Evolutionary conservation across 2,329 filamentous ascomycete species (phyloP).

Genomic region (Coccinonectria pachysandricola): DNA sequence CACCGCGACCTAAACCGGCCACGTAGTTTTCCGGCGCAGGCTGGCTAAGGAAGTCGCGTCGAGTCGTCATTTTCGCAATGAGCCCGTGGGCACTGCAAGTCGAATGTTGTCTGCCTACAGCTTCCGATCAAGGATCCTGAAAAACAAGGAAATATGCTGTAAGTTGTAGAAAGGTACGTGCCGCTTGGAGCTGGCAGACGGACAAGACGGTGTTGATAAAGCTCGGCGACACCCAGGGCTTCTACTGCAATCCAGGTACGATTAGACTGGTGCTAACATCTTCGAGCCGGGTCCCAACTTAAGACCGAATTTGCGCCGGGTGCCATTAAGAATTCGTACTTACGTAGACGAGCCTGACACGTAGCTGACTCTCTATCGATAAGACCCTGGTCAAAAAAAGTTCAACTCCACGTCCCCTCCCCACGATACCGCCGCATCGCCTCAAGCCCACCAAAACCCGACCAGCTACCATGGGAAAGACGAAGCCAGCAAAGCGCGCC

Average conservation of each 20-base stretch:
- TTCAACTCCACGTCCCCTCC: constrained; percentile 12
- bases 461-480: constrained; percentile 39
- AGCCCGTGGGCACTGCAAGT: constrained; percentile 7
- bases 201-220: too few species aligned
- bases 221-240: too few species aligned
- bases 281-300: constrained; percentile 1
- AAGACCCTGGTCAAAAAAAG: constrained; percentile 14
- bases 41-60: constrained; percentile 81
- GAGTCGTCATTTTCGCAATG: constrained; percentile 39
- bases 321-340: constrained; percentile 4
- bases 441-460: constrained; percentile 3
- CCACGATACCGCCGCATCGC: constrained; percentile 4
- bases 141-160: too few species aligned
- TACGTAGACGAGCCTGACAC: constrained; percentile 2
- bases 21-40: constrained; percentile 82
- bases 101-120: too few species aligned
- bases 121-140: too few species aligned
- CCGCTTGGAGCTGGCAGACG: too few species aligned
- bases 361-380: constrained; percentile 9
- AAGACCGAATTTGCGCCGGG: constrained; percentile 1
- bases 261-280: constrained; percentile 2
- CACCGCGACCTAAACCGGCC: constrained; percentile 92
- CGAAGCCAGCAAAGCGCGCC: constrained; percentile 41
- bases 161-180: too few species aligned
- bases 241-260: too few species aligned